Conservation (phyloP, 2,329 filamentous ascomycete genomes). For the Lasiodiplodia citricola region DNA sequence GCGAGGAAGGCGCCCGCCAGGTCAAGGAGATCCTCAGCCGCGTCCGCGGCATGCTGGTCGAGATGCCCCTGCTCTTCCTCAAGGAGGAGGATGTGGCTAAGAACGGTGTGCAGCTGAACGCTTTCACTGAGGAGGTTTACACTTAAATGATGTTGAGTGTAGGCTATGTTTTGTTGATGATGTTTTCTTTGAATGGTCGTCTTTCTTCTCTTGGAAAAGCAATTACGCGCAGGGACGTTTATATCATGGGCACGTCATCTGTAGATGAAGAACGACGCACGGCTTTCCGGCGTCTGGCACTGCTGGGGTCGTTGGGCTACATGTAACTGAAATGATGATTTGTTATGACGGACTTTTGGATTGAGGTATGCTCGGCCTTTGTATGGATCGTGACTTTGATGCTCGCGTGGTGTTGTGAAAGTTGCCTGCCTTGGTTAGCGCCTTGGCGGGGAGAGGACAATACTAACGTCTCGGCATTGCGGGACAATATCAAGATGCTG, state of each 20-base stretch:
- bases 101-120: slow-evolving; percentile 69
- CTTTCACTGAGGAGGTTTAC: slow-evolving; percentile 55
- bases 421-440: not conserved
- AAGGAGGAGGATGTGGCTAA: slow-evolving; percentile 86
- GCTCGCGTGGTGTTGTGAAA: not conserved
- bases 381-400: not conserved
- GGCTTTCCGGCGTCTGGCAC: not conserved
- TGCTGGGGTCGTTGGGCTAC: not conserved
- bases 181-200: not conserved
- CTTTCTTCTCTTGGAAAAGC: not conserved
- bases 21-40: slow-evolving; percentile 72
- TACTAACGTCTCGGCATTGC: not conserved
- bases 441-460: not conserved
- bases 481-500: not conserved
- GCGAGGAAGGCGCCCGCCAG: slow-evolving; percentile 49
- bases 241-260: not conserved
- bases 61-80: slow-evolving; percentile 91
- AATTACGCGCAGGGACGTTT: not conserved
- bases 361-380: not conserved
- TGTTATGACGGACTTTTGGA: not conserved
- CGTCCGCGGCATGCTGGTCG: slow-evolving; percentile 69
- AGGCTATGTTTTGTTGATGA: not conserved
- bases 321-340: not conserved
- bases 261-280: not conserved
- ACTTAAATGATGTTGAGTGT: slow-evolving; percentile 38